Evolutionary conservation across 148 eudicot species (phyloP).

Genomic region (Camellia granthamiana): DNA sequence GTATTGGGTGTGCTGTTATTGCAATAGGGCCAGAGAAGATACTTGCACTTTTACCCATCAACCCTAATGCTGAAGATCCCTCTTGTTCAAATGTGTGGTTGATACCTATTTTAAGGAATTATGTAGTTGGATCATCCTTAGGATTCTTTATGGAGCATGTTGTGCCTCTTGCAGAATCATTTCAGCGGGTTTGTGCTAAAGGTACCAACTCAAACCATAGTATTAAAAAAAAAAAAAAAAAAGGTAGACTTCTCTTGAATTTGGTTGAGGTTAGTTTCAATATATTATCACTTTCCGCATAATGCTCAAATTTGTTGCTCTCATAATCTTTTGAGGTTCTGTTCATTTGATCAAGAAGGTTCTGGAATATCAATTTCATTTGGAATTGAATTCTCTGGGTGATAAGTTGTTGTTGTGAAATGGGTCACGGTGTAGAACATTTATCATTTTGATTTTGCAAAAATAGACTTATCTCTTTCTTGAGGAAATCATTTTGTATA

Average conservation of each 20-base stretch:
- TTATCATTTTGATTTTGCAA: background rate
- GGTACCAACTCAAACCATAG: constrained; percentile 37
- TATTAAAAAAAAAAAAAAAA: no score
- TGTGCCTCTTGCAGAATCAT: constrained; percentile 70
- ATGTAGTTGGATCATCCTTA: constrained; percentile 62
- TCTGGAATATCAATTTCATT: background rate
- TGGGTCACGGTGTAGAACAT: background rate
- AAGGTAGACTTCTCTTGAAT: background rate
- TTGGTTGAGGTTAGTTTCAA: background rate
- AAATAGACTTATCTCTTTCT: background rate
- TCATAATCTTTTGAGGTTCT: background rate
- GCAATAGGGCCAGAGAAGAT: constrained; percentile 63
- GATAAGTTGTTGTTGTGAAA: background rate
- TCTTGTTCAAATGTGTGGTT: constrained; percentile 80
- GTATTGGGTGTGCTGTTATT: no score
- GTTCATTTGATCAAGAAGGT: background rate
- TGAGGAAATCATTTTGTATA: background rate
- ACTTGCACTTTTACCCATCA: constrained; percentile 60
- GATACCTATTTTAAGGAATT: constrained; percentile 62
- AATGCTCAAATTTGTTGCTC: background rate
- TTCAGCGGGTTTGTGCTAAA: constrained; percentile 51
- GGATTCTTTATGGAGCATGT: constrained; percentile 69
- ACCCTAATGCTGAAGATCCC: constrained; percentile 38
- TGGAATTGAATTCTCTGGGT: background rate
- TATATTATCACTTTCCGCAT: background rate